Conservation (phyloP, 108 stramenopile species). For the Pseudonitzschia delicatissima region DNA sequence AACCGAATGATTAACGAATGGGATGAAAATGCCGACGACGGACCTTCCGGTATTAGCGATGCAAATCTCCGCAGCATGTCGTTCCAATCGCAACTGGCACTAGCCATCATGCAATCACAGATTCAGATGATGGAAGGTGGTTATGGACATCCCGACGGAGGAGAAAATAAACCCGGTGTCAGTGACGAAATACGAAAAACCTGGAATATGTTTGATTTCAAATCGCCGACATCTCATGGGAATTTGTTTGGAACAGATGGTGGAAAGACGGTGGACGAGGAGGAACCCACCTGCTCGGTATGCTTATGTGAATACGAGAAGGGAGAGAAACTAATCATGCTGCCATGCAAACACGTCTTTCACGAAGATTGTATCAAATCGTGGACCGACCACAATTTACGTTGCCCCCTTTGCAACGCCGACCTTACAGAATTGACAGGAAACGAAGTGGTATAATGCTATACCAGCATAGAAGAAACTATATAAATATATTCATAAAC, state of each 20-base stretch:
- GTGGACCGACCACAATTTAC: slow-evolving; percentile 72
- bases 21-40: slow-evolving; percentile 28
- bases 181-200: slow-evolving; percentile 61
- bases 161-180: slow-evolving; percentile 49
- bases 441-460: slow-evolving; percentile 4
- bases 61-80: slow-evolving; percentile 50
- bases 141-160: slow-evolving; percentile 64
- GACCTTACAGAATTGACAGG: slow-evolving; percentile 46
- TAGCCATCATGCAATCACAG: slow-evolving; percentile 86
- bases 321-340: slow-evolving; percentile 53
- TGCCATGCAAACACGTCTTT: slow-evolving; percentile 80
- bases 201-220: slow-evolving; percentile 69
- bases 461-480: background rate
- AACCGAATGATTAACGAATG: slow-evolving; percentile 56
- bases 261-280: slow-evolving; percentile 25
- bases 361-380: slow-evolving; percentile 76
- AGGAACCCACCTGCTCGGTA: slow-evolving; percentile 76
- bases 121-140: slow-evolving; percentile 86
- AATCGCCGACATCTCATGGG: background rate
- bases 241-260: background rate
- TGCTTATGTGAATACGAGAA: slow-evolving; percentile 87
- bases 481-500: background rate
- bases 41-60: slow-evolving; percentile 43
- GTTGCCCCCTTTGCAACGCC: slow-evolving; percentile 86
- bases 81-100: slow-evolving; percentile 89